Evolutionary conservation across 495 filamentous ascomycete species (phyloP), one percentile per base, ranked within the genome.

Genomic region (Choiromyces venosus): DNA sequence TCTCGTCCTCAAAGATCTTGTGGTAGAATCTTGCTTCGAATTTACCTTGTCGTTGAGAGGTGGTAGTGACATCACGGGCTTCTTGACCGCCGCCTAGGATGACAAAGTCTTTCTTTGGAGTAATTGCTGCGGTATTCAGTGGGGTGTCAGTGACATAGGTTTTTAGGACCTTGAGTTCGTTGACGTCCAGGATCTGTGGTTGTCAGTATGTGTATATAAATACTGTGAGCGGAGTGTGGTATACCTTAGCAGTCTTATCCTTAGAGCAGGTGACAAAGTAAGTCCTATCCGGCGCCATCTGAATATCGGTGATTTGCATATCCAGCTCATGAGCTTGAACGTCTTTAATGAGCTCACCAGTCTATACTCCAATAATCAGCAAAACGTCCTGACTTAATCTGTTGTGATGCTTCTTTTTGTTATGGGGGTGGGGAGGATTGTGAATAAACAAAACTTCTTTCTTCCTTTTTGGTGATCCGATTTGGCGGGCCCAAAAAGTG

Each of bases 21-120:
- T 99, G 95, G 87, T 96, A 99, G 87, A 99, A 97, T 68, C 95
- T 88, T 36, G 95, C 96, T 83, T 99, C 95, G 86, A 99, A 99
- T 84, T 97, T 97, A 83, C 95, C 95, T 84, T 98, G 95, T 67
- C 95, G 88, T 16, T 92, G 89, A 37, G 90, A 90, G 56, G 95
- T 99, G 25, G 92, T 96, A n/a, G 95, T 99, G 83, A 99, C 95
- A 83, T 97, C 95, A 92, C 97, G 97, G 79, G 95, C 95, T 71
- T 94, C 95, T 84, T 99, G 95, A 73, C 95, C 95, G 86, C 95
- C 95, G 74, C 95, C 95, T 33, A 99, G 90, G 81, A 99, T 95
- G 64, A 98, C 93, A 80, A 92, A 99, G 80, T 97, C 93, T 85
- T 97, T 97, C 84, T 93, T 93, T 16, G 92, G 89, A 42, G 93